phyloP scores from a whole-genome alignment of 2,329 filamentous ascomycete genomes.

The Diaporthe vexans region DNA sequence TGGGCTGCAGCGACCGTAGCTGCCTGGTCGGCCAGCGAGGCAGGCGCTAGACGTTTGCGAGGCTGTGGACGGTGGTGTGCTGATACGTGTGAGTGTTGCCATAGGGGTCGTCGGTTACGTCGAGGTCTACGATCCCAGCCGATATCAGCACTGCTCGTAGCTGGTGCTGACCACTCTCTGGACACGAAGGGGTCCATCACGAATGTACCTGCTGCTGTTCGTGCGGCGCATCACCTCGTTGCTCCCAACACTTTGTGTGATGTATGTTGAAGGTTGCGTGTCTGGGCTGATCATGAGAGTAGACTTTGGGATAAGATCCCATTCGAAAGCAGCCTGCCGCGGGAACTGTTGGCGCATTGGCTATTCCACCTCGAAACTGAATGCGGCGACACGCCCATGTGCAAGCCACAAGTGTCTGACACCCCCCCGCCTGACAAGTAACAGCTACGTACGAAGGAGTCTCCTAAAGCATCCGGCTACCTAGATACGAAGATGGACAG shows the following conservation, averaged over 20 bases:
- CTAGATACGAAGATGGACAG: too few species aligned
- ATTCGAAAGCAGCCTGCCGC: not conserved
- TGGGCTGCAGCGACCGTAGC: slow-evolving; percentile 24
- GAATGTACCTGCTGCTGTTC: too few species aligned
- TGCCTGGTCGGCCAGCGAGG: slow-evolving; percentile 23
- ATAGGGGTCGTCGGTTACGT: not conserved
- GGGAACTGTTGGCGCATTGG: not conserved
- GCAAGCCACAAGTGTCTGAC: not conserved
- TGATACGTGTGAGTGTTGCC: not conserved
- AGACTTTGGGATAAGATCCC: not conserved
- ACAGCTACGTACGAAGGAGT: not conserved
- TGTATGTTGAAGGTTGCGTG: not conserved
- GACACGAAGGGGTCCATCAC: slow-evolving; percentile 32
- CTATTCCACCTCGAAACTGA: not conserved
- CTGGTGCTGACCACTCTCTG: slow-evolving; percentile 28
- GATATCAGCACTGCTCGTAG: slow-evolving; percentile 30
- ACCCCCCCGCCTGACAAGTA: not conserved
- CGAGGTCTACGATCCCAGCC: slow-evolving; percentile 24
- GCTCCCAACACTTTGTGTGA: not conserved
- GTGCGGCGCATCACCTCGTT: not conserved
- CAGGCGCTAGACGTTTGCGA: not conserved
- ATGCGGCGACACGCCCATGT: not conserved
- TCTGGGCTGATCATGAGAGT: too few species aligned
- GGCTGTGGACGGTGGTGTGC: not conserved
- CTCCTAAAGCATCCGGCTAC: not conserved